Evolutionary conservation across 2,329 filamentous ascomycete species (phyloP), one percentile per base, ranked within the genome.

Genomic region (Plectosphaerella cucumerina): DNA sequence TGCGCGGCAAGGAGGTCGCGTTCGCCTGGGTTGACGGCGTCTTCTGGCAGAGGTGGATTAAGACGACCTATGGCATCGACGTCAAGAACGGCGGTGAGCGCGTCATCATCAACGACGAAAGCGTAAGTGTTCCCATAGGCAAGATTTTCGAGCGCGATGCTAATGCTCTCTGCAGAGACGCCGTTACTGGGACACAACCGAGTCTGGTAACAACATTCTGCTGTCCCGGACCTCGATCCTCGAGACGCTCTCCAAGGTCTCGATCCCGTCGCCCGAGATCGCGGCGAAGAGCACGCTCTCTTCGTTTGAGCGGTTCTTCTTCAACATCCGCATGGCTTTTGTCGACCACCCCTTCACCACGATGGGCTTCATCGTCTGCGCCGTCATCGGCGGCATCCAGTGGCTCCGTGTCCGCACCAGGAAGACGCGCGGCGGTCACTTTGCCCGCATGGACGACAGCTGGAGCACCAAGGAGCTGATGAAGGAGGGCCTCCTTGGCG

Each of bases 21-120:
- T 99, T 99, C 69, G 94, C 94, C 12, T 99, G 94, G 94, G 90
- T 97, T 12, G 94, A 99, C 65, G 91, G 92, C 47, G 82, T 90
- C 8, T 97, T 97, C 69, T 99, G 94, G 94, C 92, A 97, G 70
- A 83, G 93, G 55, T 99, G 94, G 94, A 84, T 99, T 57, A 82
- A 87, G 59, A 92, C 87, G n/a, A 97, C 93, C 0, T 99, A 96
- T 64, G 93, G 93, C 50, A 87, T 97, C 59, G 89, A 95, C 60
- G 85, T 94, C 54, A 85, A 81, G 63, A 85, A 94, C 56, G 92
- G 93, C 56, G 92, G 93, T 45, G 94, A 97, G 68, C 84, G 90
- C 56, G 89, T 99, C 50, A 87, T 99, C 53, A 94, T 99, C 71
- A 97, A 97, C 59, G 94, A 99, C 61, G 90, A 97, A 76, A 91